Percentiles rank a stretch among this genome's conserved stretches.
Conservation (phyloP, 306 rosid species). For the Prunus armeniaca region DNA sequence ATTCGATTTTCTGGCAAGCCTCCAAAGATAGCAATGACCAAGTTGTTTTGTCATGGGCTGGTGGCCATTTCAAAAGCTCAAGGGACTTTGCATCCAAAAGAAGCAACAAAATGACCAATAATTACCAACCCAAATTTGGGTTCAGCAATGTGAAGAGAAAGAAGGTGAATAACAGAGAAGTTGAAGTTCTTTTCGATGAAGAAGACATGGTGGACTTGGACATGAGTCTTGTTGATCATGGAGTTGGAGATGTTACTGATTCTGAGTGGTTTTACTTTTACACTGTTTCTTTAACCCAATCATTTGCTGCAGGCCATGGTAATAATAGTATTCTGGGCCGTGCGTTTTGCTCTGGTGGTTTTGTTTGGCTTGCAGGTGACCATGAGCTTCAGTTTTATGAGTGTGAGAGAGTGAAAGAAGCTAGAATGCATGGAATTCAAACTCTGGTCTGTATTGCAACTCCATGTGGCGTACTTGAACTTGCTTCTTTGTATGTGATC, state of each 20-base stretch:
- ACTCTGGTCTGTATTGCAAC: conserved; percentile 39
- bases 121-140: background rate
- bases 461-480: conserved; percentile 38
- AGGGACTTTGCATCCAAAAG: background rate
- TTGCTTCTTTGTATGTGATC: conserved; percentile 37
- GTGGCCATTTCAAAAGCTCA: conserved; percentile 31
- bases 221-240: background rate
- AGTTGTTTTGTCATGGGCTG: conserved; percentile 19
- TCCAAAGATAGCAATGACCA: background rate
- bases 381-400: conserved; percentile 26
- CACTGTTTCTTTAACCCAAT: conserved; percentile 18
- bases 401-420: conserved; percentile 48
- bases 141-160: background rate
- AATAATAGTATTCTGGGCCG: conserved; percentile 22
- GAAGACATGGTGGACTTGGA: conserved; percentile 7
- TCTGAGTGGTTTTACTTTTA: conserved; percentile 37
- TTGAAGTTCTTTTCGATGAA: background rate
- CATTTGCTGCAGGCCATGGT: conserved; percentile 1
- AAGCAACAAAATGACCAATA: background rate
- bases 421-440: conserved; percentile 32
- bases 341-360: conserved; percentile 27
- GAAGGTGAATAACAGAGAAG: background rate
- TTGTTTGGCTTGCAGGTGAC: conserved; percentile 39
- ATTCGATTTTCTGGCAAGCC: conserved; percentile 40
- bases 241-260: conserved; percentile 12